Conservation (phyloP, 2,329 filamentous ascomycete genomes). For the Trichocomaceae sp. region DNA sequence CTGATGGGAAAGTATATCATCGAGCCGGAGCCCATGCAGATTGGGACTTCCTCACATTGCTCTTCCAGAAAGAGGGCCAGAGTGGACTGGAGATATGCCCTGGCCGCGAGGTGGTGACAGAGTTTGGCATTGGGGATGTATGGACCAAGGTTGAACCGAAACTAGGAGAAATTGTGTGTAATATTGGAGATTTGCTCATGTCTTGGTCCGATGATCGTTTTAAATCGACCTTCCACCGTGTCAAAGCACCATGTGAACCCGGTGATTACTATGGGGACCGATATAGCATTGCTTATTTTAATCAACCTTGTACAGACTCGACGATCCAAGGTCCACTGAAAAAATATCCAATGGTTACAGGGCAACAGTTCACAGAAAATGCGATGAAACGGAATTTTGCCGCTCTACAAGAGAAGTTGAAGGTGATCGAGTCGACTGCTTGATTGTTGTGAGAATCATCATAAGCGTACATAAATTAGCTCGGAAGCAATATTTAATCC, state of each 20-base stretch:
- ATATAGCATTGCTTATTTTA: slow-evolving; percentile 62
- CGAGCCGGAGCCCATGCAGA: slow-evolving; percentile 59
- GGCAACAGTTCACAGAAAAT: slow-evolving; percentile 52
- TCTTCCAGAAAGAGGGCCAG: slow-evolving; percentile 57
- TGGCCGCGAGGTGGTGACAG: slow-evolving; percentile 54
- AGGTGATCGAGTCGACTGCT: slow-evolving; percentile 13
- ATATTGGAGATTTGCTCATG: slow-evolving; percentile 62
- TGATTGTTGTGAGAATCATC: too few species aligned
- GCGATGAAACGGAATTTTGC: slow-evolving; percentile 54
- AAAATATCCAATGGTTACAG: slow-evolving; percentile 57
- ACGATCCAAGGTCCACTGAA: slow-evolving; percentile 54
- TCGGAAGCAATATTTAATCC: too few species aligned
- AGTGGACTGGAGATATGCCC: slow-evolving; percentile 60
- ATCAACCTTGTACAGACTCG: slow-evolving; percentile 55
- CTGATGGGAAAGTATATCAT: slow-evolving; percentile 42
- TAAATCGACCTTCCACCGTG: slow-evolving; percentile 60
- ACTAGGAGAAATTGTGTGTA: slow-evolving; percentile 54
- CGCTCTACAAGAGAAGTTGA: slow-evolving; percentile 46
- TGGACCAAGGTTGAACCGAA: slow-evolving; percentile 59
- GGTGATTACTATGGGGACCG: slow-evolving; percentile 52
- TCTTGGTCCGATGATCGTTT: slow-evolving; percentile 61
- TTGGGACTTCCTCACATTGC: slow-evolving; percentile 56
- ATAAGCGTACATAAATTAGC: too few species aligned
- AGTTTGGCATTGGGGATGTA: slow-evolving; percentile 52
- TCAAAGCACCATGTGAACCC: slow-evolving; percentile 53